Evolutionary conservation across 225 moss, liverwort and hornwort genomes (phyloP).

Genomic region (Polytrichum formosum): DNA sequence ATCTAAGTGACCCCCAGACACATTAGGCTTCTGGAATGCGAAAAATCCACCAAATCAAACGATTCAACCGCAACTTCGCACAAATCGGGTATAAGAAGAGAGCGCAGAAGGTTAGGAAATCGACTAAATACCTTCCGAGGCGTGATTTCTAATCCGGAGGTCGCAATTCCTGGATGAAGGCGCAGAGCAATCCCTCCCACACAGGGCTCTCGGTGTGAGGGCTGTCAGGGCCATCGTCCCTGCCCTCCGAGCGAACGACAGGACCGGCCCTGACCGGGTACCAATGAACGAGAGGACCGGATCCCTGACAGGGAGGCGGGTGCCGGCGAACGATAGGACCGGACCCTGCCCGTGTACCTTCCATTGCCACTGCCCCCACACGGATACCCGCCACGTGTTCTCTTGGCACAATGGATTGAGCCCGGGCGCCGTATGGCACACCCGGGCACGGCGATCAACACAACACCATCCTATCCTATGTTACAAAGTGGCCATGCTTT

Average conservation of each 20-base stretch:
- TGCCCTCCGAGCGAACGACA: neutral
- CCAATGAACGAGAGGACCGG: neutral
- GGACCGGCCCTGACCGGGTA: neutral
- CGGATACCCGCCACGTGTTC: too few relatives aligned
- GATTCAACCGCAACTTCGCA: neutral
- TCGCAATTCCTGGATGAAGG: conserved; percentile 8
- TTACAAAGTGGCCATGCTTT: too few relatives aligned
- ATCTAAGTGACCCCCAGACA: too few relatives aligned
- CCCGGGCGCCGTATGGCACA: too few relatives aligned
- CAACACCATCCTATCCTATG: too few relatives aligned
- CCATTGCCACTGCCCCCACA: too few relatives aligned
- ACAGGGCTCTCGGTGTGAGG: neutral
- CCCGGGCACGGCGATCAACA: too few relatives aligned
- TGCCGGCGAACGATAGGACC: too few relatives aligned
- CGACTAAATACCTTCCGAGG: neutral
- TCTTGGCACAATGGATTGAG: too few relatives aligned
- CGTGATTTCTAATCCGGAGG: conserved; percentile 3
- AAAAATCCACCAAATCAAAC: neutral
- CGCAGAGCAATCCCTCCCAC: conserved; percentile 11
- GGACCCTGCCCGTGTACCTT: too few relatives aligned
- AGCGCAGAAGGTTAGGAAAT: neutral
- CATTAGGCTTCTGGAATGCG: neutral
- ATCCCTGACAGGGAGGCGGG: too few relatives aligned
- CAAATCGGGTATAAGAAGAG: conserved; percentile 1
- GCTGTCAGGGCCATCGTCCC: neutral